phyloP scores from a whole-genome alignment of 106 monocot species.

The Apostasia shenzhenica region DNA sequence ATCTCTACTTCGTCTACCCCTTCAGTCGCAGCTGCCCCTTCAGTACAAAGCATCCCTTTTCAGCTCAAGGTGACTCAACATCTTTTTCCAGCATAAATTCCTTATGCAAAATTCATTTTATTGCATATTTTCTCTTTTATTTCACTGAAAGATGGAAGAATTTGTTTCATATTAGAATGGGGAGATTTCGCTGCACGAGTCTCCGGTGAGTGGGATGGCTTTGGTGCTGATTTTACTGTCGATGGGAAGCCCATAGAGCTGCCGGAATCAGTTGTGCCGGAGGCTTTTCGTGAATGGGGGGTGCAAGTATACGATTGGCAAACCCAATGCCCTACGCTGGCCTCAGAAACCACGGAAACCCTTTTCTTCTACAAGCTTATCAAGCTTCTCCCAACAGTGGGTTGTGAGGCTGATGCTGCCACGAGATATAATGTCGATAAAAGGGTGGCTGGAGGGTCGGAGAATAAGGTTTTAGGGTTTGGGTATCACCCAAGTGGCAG shows the following conservation, averaged over 20 bases:
- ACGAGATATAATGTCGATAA: slow-evolving; percentile 54
- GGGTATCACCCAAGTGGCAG: slow-evolving; percentile 45
- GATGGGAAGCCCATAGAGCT: slow-evolving; percentile 68
- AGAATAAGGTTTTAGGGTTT: slow-evolving; percentile 25
- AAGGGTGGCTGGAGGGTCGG: slow-evolving; percentile 24
- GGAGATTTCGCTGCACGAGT: slow-evolving; percentile 60
- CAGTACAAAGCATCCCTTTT: slow-evolving; percentile 7
- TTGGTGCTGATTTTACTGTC: slow-evolving; percentile 70
- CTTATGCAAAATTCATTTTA: background rate
- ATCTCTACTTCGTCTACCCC: slow-evolving; percentile 10
- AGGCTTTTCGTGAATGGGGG: slow-evolving; percentile 82
- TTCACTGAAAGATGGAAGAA: background rate
- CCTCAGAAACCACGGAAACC: slow-evolving; percentile 26
- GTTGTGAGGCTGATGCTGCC: slow-evolving; percentile 96
- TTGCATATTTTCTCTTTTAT: background rate
- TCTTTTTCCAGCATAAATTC: background rate
- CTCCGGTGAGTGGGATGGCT: slow-evolving; percentile 97
- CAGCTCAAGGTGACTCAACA: background rate
- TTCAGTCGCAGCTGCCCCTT: background rate
- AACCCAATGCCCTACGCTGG: slow-evolving; percentile 92
- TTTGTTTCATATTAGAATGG: slow-evolving; percentile 39
- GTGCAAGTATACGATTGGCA: slow-evolving; percentile 94
- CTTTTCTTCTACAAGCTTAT: slow-evolving; percentile 60
- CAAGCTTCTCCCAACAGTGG: slow-evolving; percentile 83
- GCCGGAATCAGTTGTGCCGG: slow-evolving; percentile 81